Percentiles rank a stretch among this genome's conserved stretches.
phyloP scores from a whole-genome alignment of 1,284 basidiomycete species.

The Chondrostereum purpureum region DNA sequence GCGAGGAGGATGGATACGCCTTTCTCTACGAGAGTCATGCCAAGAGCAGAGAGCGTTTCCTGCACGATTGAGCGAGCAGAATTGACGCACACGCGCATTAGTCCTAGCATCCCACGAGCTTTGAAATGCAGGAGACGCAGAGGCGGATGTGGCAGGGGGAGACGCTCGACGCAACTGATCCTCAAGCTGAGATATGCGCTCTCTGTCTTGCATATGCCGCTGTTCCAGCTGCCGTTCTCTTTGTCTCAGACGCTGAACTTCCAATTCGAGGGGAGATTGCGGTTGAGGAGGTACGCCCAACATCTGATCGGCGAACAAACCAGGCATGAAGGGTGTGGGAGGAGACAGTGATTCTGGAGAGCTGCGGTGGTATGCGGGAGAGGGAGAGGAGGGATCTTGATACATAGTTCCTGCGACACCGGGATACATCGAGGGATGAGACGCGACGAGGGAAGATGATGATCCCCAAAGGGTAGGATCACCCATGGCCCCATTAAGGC shows the following conservation, averaged over 20 bases:
- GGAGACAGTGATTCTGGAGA: slow-evolving; percentile 23
- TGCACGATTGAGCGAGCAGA: slow-evolving; percentile 76
- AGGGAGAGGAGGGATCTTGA: too few relatives aligned
- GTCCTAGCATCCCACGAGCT: slow-evolving; percentile 64
- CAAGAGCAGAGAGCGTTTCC: slow-evolving; percentile 81
- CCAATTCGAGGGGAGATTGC: slow-evolving; percentile 1
- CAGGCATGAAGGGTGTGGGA: slow-evolving; percentile 17
- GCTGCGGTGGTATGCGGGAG: slow-evolving; percentile 16
- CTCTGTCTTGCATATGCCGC: slow-evolving; percentile 36
- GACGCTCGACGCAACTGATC: slow-evolving; percentile 18
- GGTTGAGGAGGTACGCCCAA: slow-evolving; percentile 10
- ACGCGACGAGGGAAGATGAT: not conserved
- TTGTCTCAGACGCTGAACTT: slow-evolving; percentile 10
- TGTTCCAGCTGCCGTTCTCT: slow-evolving; percentile 39
- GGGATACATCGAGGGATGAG: not conserved
- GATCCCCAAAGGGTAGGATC: not conserved
- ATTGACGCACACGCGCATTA: slow-evolving; percentile 58
- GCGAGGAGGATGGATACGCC: slow-evolving; percentile 69
- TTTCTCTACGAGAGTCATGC: slow-evolving; percentile 80
- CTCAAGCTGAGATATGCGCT: slow-evolving; percentile 36
- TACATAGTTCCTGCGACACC: slow-evolving; percentile 9
- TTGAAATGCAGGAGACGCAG: slow-evolving; percentile 42
- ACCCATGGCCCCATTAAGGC: slow-evolving; percentile 60
- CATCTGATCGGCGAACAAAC: slow-evolving; percentile 11
- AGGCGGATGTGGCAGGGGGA: slow-evolving; percentile 34